A percentile compares a stretch with the other conserved stretches of the same genome.
Conservation (phyloP, 352 stramenopile species). For the Phytopythium cucurbitacearum region DNA sequence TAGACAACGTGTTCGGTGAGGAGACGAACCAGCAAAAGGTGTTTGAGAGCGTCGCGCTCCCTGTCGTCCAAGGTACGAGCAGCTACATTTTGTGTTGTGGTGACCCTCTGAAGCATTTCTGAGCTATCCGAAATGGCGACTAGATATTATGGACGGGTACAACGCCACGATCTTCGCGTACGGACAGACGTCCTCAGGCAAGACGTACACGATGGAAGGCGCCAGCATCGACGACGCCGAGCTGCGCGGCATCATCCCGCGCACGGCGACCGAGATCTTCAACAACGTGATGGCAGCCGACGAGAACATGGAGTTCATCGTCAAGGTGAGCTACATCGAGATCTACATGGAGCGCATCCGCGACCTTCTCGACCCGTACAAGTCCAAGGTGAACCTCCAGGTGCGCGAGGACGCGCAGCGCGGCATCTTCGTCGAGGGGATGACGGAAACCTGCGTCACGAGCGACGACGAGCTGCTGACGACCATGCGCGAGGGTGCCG, state of each 20-base stretch:
- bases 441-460: constrained; percentile 92
- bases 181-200: constrained; percentile 86
- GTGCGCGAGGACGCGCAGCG: constrained; percentile 85
- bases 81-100: not conserved
- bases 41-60: constrained; percentile 85
- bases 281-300: constrained; percentile 82
- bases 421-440: constrained; percentile 92
- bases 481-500: constrained; percentile 75
- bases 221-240: constrained; percentile 79
- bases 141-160: constrained; percentile 91
- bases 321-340: constrained; percentile 93
- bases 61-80: constrained; percentile 79
- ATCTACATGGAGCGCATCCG: constrained; percentile 96
- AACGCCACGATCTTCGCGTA: constrained; percentile 95
- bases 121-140: too few species aligned
- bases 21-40: constrained; percentile 78
- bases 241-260: constrained; percentile 85
- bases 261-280: constrained; percentile 86
- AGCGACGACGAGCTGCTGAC: constrained; percentile 86
- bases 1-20: constrained; percentile 89
- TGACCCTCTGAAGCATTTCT: too few species aligned
- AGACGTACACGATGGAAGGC: constrained; percentile 89
- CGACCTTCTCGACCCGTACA: constrained; percentile 90
- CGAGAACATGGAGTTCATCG: constrained; percentile 91
- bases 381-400: constrained; percentile 89